Evolutionary conservation across 208 protist genomes (phyloP).

Genomic region (Leishmania aethiopica): DNA sequence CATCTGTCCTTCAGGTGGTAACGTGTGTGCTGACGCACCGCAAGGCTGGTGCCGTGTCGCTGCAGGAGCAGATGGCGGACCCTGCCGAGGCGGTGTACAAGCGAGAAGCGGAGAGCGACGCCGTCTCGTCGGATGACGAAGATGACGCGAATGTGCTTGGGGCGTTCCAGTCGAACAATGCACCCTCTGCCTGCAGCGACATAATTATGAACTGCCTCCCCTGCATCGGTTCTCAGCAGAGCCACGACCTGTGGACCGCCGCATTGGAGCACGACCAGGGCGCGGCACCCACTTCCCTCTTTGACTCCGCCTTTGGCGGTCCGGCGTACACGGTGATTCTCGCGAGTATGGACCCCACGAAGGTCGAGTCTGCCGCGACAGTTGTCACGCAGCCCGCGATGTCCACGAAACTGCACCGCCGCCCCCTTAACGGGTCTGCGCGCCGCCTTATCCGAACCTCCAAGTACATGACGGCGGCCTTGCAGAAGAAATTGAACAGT

Average conservation of each 20-base stretch:
- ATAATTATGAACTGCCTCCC: constrained; percentile 26
- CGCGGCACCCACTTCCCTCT: constrained; percentile 10
- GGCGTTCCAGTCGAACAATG: constrained; percentile 27
- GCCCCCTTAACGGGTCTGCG: constrained; percentile 33
- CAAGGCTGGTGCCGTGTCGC: constrained; percentile 33
- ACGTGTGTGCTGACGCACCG: constrained; percentile 40
- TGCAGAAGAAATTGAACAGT: constrained; percentile 12
- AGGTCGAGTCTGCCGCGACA: constrained; percentile 13
- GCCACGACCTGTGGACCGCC: constrained; percentile 14
- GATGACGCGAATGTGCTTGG: constrained; percentile 15
- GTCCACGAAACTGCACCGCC: constrained; percentile 19
- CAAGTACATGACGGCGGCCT: constrained; percentile 12
- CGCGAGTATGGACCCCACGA: constrained; percentile 28
- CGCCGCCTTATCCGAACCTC: constrained; percentile 18
- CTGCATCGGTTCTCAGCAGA: constrained; percentile 26
- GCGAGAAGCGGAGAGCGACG: background rate
- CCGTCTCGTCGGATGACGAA: constrained; percentile 27
- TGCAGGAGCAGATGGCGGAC: constrained; percentile 19
- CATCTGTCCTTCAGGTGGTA: constrained; percentile 33
- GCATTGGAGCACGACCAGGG: constrained; percentile 20
- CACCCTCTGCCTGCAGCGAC: constrained; percentile 15
- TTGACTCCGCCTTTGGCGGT: constrained; percentile 25
- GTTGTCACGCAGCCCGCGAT: constrained; percentile 25
- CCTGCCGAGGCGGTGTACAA: constrained; percentile 4
- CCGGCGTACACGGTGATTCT: constrained; percentile 33